Percentiles rank a stretch among this genome's conserved stretches.
These are phyloP conservation scores for Platanthera zijinensis DNA, from an alignment of 106 monocot genomes.

Conservation along the genomic window DNA sequence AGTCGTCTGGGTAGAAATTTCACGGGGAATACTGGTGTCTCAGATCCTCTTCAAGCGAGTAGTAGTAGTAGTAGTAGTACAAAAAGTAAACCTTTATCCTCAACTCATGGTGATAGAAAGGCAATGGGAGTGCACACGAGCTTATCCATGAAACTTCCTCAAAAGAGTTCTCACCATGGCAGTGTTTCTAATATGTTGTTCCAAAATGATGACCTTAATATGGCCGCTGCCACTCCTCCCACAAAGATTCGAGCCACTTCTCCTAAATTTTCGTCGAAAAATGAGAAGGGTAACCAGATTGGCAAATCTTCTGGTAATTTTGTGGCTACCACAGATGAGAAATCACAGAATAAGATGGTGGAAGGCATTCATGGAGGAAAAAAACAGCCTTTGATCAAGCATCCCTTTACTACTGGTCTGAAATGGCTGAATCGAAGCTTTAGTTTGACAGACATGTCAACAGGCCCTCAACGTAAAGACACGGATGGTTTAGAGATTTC, in stretches of 20 bases:
- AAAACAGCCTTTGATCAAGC: neutral
- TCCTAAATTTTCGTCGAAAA: neutral
- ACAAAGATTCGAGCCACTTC: neutral
- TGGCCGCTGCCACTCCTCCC: neutral
- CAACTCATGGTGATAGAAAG: conserved; percentile 6
- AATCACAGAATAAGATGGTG: neutral
- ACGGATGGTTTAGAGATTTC: neutral
- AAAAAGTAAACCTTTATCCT: conserved; percentile 8
- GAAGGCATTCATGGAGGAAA: neutral
- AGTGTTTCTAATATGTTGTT: neutral
- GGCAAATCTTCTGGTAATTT: neutral
- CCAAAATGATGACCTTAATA: neutral
- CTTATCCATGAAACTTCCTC: neutral
- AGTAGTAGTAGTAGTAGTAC: neutral
- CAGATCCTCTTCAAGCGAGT: neutral
- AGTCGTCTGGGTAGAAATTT: neutral
- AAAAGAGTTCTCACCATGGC: neutral
- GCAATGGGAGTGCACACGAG: neutral
- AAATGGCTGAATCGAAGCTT: conserved; percentile 5
- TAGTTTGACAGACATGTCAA: neutral
- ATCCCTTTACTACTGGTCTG: neutral
- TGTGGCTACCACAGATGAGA: neutral
- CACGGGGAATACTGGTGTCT: neutral
- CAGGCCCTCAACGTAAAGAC: neutral
- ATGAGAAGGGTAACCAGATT: neutral